Conservation (phyloP, 2,329 filamentous ascomycete species). For the Cladosporium sp. region DNA sequence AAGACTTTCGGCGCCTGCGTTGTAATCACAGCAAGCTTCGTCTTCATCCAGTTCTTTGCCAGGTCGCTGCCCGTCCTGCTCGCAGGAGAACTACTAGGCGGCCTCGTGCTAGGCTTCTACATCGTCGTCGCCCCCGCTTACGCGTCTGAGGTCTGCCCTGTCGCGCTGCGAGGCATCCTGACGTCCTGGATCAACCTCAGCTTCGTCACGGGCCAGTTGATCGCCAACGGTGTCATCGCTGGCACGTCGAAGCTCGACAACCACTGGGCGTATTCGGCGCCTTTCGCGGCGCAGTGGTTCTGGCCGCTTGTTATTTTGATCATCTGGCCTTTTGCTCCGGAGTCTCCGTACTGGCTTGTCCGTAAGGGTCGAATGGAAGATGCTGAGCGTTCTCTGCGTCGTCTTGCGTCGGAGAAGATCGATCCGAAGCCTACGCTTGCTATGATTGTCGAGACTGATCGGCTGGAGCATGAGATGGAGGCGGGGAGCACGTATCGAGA, state of each 20-base stretch:
- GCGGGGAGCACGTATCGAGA: conserved; percentile 33
- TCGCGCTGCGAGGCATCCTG: conserved; percentile 51
- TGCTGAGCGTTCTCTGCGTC: conserved; percentile 30
- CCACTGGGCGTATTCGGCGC: conserved; percentile 40
- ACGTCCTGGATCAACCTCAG: conserved; percentile 57
- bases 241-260: conserved; percentile 26
- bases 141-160: conserved; percentile 59
- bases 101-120: conserved; percentile 48
- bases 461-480: conserved; percentile 34
- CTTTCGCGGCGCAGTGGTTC: conserved; percentile 42
- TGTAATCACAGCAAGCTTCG: conserved; percentile 42
- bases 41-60: conserved; percentile 60
- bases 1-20: conserved; percentile 27
- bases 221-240: conserved; percentile 40
- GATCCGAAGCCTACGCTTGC: conserved; percentile 36
- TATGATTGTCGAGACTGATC: conserved; percentile 35
- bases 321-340: conserved; percentile 33
- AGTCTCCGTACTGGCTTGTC: conserved; percentile 36
- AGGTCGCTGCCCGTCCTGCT: conserved; percentile 50
- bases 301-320: conserved; percentile 35
- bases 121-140: conserved; percentile 48
- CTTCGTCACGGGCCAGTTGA: conserved; percentile 56
- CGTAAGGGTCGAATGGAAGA: conserved; percentile 30
- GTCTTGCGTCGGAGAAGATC: conserved; percentile 32
- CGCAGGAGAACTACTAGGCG: conserved; percentile 56